Base-by-base conservation (phyloP, 768 basidiomycete species). In the Amanita pallidorosea region DNA sequence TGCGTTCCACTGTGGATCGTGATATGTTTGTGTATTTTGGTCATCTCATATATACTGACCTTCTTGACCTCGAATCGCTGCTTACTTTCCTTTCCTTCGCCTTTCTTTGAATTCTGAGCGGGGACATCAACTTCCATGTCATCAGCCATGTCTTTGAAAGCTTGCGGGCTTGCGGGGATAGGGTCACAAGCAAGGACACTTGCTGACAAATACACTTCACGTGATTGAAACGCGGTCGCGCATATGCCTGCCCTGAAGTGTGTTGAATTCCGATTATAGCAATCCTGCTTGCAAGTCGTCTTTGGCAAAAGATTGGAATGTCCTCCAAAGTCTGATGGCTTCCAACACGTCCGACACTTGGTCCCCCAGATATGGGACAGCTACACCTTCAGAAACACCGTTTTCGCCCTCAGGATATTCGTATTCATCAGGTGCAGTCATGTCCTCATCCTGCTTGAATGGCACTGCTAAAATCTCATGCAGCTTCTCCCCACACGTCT, bases 1-100 rank as follows among this genome's bases (percentile, higher is more conserved):
- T 11, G 96, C 96, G 61, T 98, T 97, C 96, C 96, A 99, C 96
- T 99, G 55, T 23, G 44, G 45, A 51, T 47, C n/a, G 36, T 35
- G 53, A n/a, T 52, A 54, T 44, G 51, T 47, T 29, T 25, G 3
- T 18, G 37, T 55, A 12, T 17, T 6, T n/a, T 9, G 25, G 23
- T 22, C 47, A 27, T 34, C 23, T 31, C 25, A 23, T 29, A 51
- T 33, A n/a, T 47, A 57, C 67, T 40, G 49, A 95, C 95, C 89
- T 99, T 98, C 78, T 99, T 99, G 56, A 99, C 96, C 67, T 98
- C 94, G 63, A 99, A 99, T 54, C 89, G 72, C 61, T 88, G 84
- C 70, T 91, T 91, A 36, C 75, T 47, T 31, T 47, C 73, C 37
- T 51, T 57, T 45, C 74, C 73, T 65, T 86, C 86, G 48, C 57